These are phyloP conservation scores for Acanthamoeba royreba DNA, from an alignment of 208 protist genomes.

Conservation along the genomic window DNA sequence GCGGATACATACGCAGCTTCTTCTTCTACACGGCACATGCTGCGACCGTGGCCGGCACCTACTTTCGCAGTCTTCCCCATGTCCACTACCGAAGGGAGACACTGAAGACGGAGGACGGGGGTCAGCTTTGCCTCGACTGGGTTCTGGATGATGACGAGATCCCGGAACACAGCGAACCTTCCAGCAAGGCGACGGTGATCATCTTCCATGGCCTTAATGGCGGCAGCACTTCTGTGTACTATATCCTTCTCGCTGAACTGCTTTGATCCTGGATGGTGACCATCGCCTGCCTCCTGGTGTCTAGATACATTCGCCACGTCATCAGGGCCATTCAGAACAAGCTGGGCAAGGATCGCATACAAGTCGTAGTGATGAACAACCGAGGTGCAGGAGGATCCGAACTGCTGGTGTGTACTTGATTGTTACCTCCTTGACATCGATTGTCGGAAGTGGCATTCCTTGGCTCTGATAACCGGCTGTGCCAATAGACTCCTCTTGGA, in stretches of 20 bases:
- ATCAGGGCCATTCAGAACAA: not conserved
- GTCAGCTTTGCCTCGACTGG: not conserved
- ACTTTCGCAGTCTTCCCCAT: not conserved
- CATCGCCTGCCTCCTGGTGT: not conserved
- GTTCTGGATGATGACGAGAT: not conserved
- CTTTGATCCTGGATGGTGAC: not conserved
- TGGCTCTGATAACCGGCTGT: not conserved
- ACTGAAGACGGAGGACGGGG: not conserved
- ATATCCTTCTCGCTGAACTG: not conserved
- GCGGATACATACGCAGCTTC: not conserved
- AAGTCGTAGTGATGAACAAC: slow-evolving; percentile 15
- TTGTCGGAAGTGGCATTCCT: no score
- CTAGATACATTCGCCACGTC: not conserved
- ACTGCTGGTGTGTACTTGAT: not conserved
- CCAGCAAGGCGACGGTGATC: not conserved
- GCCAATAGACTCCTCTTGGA: not conserved
- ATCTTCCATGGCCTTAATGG: slow-evolving; percentile 37
- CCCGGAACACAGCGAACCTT: not conserved
- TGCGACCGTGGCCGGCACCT: not conserved
- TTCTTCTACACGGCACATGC: not conserved
- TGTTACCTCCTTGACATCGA: no score
- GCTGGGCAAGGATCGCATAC: not conserved
- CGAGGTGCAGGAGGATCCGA: not conserved
- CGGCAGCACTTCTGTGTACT: not conserved
- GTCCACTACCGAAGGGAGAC: not conserved